Evolutionary conservation across 2,329 filamentous ascomycete genomes (phyloP).

Genomic region (Apiospora sp.): DNA sequence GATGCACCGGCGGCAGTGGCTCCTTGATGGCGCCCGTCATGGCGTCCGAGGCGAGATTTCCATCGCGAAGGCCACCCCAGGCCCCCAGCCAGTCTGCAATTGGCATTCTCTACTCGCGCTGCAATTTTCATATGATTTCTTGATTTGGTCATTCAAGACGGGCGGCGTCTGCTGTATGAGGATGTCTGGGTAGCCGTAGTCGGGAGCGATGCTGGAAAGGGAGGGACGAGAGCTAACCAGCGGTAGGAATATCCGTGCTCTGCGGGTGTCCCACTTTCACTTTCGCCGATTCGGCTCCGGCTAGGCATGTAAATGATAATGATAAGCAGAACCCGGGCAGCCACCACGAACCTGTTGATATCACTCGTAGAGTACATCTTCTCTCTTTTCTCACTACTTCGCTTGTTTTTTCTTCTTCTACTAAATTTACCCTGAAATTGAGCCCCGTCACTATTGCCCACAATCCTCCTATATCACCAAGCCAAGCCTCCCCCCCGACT

Average conservation of each 20-base stretch:
- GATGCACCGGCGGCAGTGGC: slow-evolving; percentile 44
- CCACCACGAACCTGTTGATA: not conserved
- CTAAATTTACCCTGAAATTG: not conserved
- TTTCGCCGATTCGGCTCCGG: slow-evolving; percentile 2
- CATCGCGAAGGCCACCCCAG: not conserved
- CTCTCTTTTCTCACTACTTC: not conserved
- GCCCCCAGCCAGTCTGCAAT: not conserved
- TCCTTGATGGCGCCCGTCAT: not conserved
- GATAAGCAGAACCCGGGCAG: not conserved
- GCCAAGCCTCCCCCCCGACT: not conserved
- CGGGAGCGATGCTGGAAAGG: not conserved
- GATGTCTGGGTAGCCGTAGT: not conserved
- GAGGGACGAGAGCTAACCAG: not conserved
- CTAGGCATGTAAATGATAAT: not conserved
- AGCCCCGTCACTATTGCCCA: not conserved
- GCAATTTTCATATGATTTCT: not conserved
- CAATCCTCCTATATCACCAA: not conserved
- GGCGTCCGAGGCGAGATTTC: not conserved
- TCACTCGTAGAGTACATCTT: not conserved
- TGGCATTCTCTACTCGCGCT: not conserved
- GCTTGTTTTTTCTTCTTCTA: not conserved
- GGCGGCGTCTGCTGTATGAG: not conserved
- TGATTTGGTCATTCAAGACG: not conserved
- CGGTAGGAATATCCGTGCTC: not conserved
- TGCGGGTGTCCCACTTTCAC: not conserved